phyloP scores from a whole-genome alignment of 2,329 filamentous ascomycete genomes.

The Nemania bipapillata region DNA sequence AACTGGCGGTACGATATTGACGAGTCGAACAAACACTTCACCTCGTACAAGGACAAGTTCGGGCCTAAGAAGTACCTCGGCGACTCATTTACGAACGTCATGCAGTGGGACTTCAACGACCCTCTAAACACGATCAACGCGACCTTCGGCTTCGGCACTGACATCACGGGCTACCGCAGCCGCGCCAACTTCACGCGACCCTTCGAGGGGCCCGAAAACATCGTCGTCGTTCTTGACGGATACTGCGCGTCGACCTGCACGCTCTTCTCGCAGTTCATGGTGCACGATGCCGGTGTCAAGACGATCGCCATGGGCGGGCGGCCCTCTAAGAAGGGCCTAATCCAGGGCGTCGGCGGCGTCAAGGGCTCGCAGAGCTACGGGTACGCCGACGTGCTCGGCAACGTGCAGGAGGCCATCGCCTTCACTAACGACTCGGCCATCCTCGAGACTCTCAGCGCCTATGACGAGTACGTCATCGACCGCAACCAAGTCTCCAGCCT shows the following conservation, averaged over 20 bases:
- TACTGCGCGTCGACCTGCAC: slow-evolving; percentile 69
- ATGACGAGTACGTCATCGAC: slow-evolving; percentile 50
- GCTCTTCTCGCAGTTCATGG: slow-evolving; percentile 66
- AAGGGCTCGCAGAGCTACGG: slow-evolving; percentile 60
- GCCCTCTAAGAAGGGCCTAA: slow-evolving; percentile 56
- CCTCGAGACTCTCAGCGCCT: slow-evolving; percentile 49
- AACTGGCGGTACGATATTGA: slow-evolving; percentile 64
- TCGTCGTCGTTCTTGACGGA: slow-evolving; percentile 69
- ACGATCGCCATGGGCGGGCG: slow-evolving; percentile 65
- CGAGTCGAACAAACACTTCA: slow-evolving; percentile 61
- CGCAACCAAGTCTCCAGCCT: slow-evolving; percentile 52
- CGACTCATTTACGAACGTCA: slow-evolving; percentile 64
- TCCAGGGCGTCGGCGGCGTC: slow-evolving; percentile 65
- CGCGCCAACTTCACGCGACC: slow-evolving; percentile 61
- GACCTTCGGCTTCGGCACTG: slow-evolving; percentile 57
- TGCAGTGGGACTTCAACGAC: slow-evolving; percentile 64
- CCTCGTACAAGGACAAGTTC: slow-evolving; percentile 60
- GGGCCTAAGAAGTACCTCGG: slow-evolving; percentile 55
- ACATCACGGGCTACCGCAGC: slow-evolving; percentile 63
- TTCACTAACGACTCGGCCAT: slow-evolving; percentile 48
- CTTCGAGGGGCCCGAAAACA: slow-evolving; percentile 65
- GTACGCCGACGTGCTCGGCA: slow-evolving; percentile 48
- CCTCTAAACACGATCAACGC: slow-evolving; percentile 56
- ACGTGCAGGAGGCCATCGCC: slow-evolving; percentile 43
- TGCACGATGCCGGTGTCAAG: slow-evolving; percentile 63